Percentiles rank a stretch among this genome's conserved stretches.
These are phyloP conservation scores for Hymenoscyphus linearis DNA, from an alignment of 2,329 filamentous ascomycete genomes.

Conservation along the genomic window DNA sequence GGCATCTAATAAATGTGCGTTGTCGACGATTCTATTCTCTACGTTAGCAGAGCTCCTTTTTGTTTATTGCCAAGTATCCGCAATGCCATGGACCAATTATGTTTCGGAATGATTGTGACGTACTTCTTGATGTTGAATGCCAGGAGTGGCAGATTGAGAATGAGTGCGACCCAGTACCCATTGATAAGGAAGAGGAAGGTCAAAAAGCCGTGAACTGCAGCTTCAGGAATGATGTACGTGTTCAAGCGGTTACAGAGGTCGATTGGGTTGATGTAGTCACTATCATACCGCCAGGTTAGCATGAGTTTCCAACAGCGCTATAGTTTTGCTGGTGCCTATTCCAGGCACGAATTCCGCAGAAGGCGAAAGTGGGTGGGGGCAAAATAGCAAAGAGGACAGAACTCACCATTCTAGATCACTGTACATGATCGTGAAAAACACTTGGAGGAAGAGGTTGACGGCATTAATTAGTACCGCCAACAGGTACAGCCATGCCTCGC, in stretches of 20 bases:
- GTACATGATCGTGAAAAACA: constrained; percentile 99
- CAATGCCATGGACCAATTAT: not conserved
- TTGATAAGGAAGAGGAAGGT: constrained; percentile 97
- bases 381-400: not conserved
- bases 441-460: constrained; percentile 98
- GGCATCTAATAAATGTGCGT: constrained; percentile 92
- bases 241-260: constrained; percentile 99
- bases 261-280: constrained; percentile 99
- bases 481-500: constrained; percentile 97
- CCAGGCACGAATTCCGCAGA: not conserved
- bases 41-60: constrained; percentile 31
- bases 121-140: constrained; percentile 98
- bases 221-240: constrained; percentile 98
- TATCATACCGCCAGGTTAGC: constrained; percentile 34
- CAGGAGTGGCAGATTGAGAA: constrained; percentile 87
- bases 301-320: constrained; percentile 28
- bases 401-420: constrained; percentile 97
- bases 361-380: not conserved
- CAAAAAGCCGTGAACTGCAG: constrained; percentile 91
- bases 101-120: constrained; percentile 30
- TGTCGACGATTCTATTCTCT: constrained; percentile 76
- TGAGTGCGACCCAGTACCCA: constrained; percentile 91
- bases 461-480: constrained; percentile 98
- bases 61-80: not conserved
- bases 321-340: not conserved